A percentile compares a stretch with the other conserved stretches of the same genome.
Conservation (phyloP, 192 early-diverging fungal species). For the Mortierella claussenii region DNA sequence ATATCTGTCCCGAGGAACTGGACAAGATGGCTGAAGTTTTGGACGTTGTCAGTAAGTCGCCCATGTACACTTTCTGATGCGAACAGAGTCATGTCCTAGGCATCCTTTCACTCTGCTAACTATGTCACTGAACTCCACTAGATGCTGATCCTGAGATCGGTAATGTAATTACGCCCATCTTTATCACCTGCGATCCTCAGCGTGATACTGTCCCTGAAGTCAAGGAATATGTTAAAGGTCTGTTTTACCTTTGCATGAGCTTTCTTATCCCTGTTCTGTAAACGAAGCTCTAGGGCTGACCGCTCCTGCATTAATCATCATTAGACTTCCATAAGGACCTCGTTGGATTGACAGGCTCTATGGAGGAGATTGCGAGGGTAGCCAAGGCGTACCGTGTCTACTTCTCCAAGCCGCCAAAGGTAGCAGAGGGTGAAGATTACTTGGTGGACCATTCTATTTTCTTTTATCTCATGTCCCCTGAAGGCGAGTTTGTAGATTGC, state of each 20-base stretch:
- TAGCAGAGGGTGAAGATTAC: constrained; percentile 87
- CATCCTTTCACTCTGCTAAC: too few relatives aligned
- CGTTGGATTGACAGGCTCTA: constrained; percentile 90
- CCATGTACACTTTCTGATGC: too few relatives aligned
- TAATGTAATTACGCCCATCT: constrained; percentile 82
- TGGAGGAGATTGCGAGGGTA: constrained; percentile 82
- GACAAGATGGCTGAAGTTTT: constrained; percentile 96
- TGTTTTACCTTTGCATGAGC: too few relatives aligned
- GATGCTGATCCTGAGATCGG: constrained; percentile 61
- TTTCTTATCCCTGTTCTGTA: too few relatives aligned
- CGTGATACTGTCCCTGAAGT: constrained; percentile 89
- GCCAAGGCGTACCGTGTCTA: constrained; percentile 97
- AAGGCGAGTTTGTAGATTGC: constrained; percentile 90
- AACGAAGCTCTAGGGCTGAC: too few relatives aligned
- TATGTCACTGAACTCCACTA: too few relatives aligned
- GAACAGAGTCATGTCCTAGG: too few relatives aligned
- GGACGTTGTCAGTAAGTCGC: constrained; percentile 72
- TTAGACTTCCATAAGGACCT: constrained; percentile 94
- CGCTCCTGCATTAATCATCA: not conserved
- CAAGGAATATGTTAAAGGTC: constrained; percentile 71
- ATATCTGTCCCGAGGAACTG: constrained; percentile 98
- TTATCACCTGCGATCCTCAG: constrained; percentile 97
- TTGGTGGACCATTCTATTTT: constrained; percentile 99
- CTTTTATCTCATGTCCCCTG: constrained; percentile 95
- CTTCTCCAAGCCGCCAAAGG: constrained; percentile 87